Evolutionary conservation across 2,329 filamentous ascomycete genomes (phyloP).

Genomic region (Capronia americana): DNA sequence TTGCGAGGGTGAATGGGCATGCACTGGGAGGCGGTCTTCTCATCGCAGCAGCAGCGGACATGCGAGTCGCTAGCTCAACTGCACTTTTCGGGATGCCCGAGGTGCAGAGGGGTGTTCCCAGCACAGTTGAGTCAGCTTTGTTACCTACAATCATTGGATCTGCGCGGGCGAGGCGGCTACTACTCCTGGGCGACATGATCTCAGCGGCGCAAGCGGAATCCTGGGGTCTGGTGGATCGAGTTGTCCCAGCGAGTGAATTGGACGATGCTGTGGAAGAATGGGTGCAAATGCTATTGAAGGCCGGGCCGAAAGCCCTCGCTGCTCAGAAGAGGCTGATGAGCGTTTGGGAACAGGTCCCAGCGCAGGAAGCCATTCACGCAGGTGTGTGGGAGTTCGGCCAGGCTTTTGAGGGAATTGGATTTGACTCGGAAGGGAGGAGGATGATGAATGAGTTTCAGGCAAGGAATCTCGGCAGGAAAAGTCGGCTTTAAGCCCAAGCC

Average conservation of each 20-base stretch:
- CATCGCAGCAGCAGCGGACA: constrained; percentile 47
- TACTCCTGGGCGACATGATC: constrained; percentile 48
- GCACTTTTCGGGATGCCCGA: constrained; percentile 51
- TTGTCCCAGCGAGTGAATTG: constrained; percentile 42
- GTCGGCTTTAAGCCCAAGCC: constrained; percentile 5
- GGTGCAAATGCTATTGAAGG: constrained; percentile 41
- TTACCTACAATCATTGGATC: constrained; percentile 48
- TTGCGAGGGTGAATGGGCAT: constrained; percentile 48
- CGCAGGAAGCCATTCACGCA: constrained; percentile 37
- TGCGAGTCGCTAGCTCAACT: constrained; percentile 45
- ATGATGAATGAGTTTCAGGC: constrained; percentile 22
- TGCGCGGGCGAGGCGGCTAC: constrained; percentile 46
- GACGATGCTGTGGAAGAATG: constrained; percentile 45
- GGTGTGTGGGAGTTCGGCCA: constrained; percentile 41
- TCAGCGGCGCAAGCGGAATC: constrained; percentile 42
- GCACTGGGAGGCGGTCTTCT: constrained; percentile 49
- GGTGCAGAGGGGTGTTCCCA: constrained; percentile 48
- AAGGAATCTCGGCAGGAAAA: constrained; percentile 10
- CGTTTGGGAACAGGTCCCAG: constrained; percentile 18
- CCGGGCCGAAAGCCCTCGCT: constrained; percentile 44
- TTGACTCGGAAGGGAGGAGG: constrained; percentile 18
- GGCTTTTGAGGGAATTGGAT: constrained; percentile 20
- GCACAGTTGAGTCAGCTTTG: constrained; percentile 49
- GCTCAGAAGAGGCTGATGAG: constrained; percentile 45
- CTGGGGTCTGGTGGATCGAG: constrained; percentile 48